Base-by-base conservation (phyloP, 164 flowering plant genomes). In the Magnolia sinica region DNA sequence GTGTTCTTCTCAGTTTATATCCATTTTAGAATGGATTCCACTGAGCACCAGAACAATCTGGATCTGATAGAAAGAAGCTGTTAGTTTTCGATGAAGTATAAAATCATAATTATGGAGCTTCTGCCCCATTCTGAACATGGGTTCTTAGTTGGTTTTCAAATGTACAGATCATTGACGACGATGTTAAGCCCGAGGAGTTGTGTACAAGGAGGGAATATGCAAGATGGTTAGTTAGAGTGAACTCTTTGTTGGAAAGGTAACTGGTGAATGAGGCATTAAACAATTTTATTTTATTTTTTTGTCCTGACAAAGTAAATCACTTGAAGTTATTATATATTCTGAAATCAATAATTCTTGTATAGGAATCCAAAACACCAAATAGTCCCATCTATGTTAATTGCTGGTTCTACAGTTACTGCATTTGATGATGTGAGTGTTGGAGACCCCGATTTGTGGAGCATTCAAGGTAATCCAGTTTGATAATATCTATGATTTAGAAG, bases 151-250 rank as follows among this genome's bases (percentile, higher is more conserved):
- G 75, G 84, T 64, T 77, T 81, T 88, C 81, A 83, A 84, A 82
- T 83, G 64, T 85, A 66, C 91, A 96, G 98, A 87, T 93, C 14
- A 84, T 92, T 76, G 95, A 93, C 77, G 90, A 88, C 70, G 85
- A 87, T 81, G 86, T 84, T 58, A 82, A 74, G 76, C 89, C 87
- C 19, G 83, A 87, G 81, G 91, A 86, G 58, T 86, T 96, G 80
- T 93, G 99, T 81, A 90, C 93, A 10, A 87, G 92, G 78, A 86
- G 96, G 81, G 96, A 93, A 79, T 96, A 91, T 86, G 96, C 94
- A 13, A 87, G 98, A 81, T 93, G 98, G 99, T 80, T 96, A 50
- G 85, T 91, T 69, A 86, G 82, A 79, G 79, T 83, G 52, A 89
- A 87, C 80, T 87, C 84, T 4, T 76, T 79, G 11, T 81, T 96